Evolutionary conservation across 192 early-diverging fungal genomes (phyloP), one percentile per base, ranked within the genome.

Genomic region (Gigaspora rosea): DNA sequence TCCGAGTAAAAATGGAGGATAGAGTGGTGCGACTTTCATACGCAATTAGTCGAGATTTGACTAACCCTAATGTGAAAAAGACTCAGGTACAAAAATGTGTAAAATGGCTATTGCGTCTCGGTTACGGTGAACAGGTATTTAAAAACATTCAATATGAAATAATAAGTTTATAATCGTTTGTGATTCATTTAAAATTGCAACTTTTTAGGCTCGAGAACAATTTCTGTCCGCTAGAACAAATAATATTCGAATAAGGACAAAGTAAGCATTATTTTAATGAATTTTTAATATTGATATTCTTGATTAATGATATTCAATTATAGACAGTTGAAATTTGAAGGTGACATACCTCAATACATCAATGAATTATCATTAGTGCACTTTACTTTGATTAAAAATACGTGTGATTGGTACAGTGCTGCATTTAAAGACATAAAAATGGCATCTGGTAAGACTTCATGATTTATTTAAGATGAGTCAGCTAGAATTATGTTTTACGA

Each of bases 331-430:
- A 89, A 89, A 66, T 91, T 96, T 48, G 94, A 97, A 82, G 97
- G 94, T 36, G 95, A 97, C 75, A 93, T 95, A 54, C 81, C 90
- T 16, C 80, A 89, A 52, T 96, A 98, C 78, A 93, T 98, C 47
- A 87, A 89, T 71, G 92, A 95, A 80, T 86, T 96, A 58, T 92
- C 95, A 0, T 84, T 96, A 56, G 90, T 97, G 35, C 91, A 94
- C 41, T 99, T 99, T 79, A 86, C 92, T 11, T 82, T 97, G 61
- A 94, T 98, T 79, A 90, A 92, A 78, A 98, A 96, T 80, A 98
- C 97, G 0, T 96, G 95, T 76, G 95, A 97, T 73, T 99, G 97
- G 97, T 99, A 95, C 81, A 86, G 91, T 64, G 89, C 85, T 48
- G 91, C 95, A 4, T 99, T 99, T 78, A 89, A 91, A 22, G 93